Evolutionary conservation across 2,329 filamentous ascomycete genomes (phyloP), one percentile per base, ranked within the genome.

Genomic region (Trichothecium sympodiale): DNA sequence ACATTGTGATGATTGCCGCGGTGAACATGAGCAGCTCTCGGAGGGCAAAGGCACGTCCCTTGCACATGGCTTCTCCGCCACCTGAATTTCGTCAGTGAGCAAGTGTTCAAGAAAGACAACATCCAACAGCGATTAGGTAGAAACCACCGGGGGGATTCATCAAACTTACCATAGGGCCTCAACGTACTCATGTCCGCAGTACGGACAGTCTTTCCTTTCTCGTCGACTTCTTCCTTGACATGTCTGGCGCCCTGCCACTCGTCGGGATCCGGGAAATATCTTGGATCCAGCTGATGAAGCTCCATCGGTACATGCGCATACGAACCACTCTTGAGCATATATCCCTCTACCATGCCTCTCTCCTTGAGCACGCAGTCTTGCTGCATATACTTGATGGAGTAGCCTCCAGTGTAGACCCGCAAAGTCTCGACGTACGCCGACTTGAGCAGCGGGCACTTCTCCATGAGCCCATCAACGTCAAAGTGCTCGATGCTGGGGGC

Each of bases 361-460:
- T 45, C 46, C 8, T 49, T 46, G 18, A 62, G 40, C 3, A 49
- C 40, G 2, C 52, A 44, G 20, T 62, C 57, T 35, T 59, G 43
- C n/a, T 47, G 45, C 27, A 60, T 36, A 29, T 42, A 45, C 15
- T 48, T 54, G 31, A 55, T 43, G 1, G 47, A 44, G 53, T 56
- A 57, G 3, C 48, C 44, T 12, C 52, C 50, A 13, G 57, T 54
- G 18, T 65, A 62, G 0, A 63, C 34, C 9, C 62, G 48, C 32
- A 64, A 31, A 0, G 60, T 62, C 41, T 66, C 62, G 5, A 61
- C 41, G 29, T 62, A 61, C 3, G 56, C 49, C 1, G 58, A 58
- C 33, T 60, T 54, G 10, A 65, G 52, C 5, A 57, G 41, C 4
- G 59, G 59, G 34, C 60, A 62, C 8, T 52, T 50, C 5, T 44